Percentiles rank a stretch among this genome's conserved stretches.
phyloP scores from a whole-genome alignment of 768 basidiomycete species.

The Tricholoma sp. region DNA sequence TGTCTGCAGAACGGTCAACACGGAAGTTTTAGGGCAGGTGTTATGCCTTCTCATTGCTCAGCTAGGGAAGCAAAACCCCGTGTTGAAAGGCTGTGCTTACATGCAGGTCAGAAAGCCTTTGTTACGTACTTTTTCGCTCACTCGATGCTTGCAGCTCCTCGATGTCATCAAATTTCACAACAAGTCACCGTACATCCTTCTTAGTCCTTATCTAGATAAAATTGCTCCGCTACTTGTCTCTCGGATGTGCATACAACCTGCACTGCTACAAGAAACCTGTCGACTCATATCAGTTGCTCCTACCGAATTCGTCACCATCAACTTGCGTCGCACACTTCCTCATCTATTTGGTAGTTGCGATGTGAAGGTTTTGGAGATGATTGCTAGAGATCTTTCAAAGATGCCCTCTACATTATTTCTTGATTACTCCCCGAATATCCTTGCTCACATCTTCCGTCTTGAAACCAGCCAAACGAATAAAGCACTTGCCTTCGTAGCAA shows the following conservation, averaged over 20 bases:
- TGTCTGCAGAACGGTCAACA: conserved; percentile 37
- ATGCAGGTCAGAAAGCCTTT: conserved; percentile 47
- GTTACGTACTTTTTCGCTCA: not conserved
- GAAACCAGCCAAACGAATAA: conserved; percentile 50
- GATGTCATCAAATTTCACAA: conserved; percentile 52
- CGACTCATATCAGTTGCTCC: conserved; percentile 58
- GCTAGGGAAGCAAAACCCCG: conserved; percentile 61
- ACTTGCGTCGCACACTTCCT: conserved; percentile 63
- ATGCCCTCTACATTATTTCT: conserved; percentile 47
- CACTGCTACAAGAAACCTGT: conserved; percentile 58
- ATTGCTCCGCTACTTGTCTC: conserved; percentile 63
- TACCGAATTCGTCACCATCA: conserved; percentile 58
- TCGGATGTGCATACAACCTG: conserved; percentile 53
- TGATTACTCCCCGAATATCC: conserved; percentile 51
- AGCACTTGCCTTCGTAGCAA: conserved; percentile 57
- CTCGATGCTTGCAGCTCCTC: conserved; percentile 40
- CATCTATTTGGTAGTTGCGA: conserved; percentile 62
- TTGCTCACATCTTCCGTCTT: conserved; percentile 65
- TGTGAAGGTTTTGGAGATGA: conserved; percentile 48
- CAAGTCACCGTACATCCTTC: conserved; percentile 59
- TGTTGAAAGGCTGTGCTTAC: conserved; percentile 64
- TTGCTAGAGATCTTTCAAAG: conserved; percentile 48
- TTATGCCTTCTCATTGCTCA: conserved; percentile 62
- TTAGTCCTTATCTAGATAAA: conserved; percentile 64
- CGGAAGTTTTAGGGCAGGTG: conserved; percentile 51